Evolutionary conservation across 495 filamentous ascomycete genomes (phyloP).

Genomic region (Annulohypoxylon nitens): DNA sequence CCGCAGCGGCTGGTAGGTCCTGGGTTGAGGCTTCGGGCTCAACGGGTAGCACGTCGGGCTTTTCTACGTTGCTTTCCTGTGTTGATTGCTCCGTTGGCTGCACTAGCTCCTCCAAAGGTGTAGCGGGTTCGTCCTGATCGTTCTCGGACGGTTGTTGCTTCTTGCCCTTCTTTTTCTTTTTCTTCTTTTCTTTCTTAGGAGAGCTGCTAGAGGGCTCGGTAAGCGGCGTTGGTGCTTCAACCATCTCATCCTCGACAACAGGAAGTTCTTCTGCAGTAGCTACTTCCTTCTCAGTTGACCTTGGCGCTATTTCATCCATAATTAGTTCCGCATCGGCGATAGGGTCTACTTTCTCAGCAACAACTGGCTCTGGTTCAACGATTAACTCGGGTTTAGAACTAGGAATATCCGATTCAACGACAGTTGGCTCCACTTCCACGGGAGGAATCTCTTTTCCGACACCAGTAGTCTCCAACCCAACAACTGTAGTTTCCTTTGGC

Average conservation of each 20-base stretch:
- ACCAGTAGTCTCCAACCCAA: background rate
- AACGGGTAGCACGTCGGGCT: background rate
- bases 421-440: constrained; percentile 11
- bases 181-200: constrained; percentile 46
- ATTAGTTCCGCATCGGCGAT: background rate
- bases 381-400: constrained; percentile 1
- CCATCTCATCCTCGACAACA: constrained; percentile 13
- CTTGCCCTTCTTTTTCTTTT: constrained; percentile 39
- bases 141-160: constrained; percentile 22
- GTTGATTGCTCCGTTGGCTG: constrained; percentile 14
- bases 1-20: constrained; percentile 10
- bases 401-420: constrained; percentile 20
- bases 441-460: background rate
- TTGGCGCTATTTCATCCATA: background rate
- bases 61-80: constrained; percentile 25
- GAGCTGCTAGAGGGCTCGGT: constrained; percentile 8
- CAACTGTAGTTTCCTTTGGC: background rate
- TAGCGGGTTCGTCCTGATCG: constrained; percentile 13
- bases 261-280: constrained; percentile 5
- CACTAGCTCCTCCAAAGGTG: constrained; percentile 27
- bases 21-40: constrained; percentile 27
- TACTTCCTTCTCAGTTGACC: constrained; percentile 4
- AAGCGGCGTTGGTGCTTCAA: constrained; percentile 2
- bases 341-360: constrained; percentile 9
- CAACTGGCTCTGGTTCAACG: constrained; percentile 13